Base-by-base conservation (phyloP, 2,329 filamentous ascomycete species). In the Dothistroma pini region DNA sequence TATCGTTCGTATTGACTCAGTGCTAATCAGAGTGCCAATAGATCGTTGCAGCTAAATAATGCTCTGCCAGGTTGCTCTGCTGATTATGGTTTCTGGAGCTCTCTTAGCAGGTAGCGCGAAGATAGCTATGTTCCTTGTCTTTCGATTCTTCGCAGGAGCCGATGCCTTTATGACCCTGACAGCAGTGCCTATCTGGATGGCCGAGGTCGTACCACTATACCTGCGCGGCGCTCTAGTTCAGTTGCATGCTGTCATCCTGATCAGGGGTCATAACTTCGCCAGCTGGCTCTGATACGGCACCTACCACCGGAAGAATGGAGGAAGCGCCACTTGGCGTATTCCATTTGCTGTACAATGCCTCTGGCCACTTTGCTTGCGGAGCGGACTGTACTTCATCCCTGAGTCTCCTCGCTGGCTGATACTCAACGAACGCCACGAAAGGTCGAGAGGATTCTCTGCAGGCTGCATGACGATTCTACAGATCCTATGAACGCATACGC, bases 181-280 rank as follows among this genome's bases (percentile, higher is more conserved):
- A 6, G 70, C 71, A 31, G 71, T 75, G 51, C 73, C 75, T 52
- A 69, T 75, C 62, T 71, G 68, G 67, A 73, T 76, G 70, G 68
- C 69, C 52, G 72, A 75, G 48, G 67, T 75, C 49, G 71, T 73
- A 0, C 74, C 74, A 4, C 66, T 68, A 4, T 63, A 70, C 19
- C 64, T 72, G 25, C 69, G 74, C 29, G 74, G 72, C 9, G 70
- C 69, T 25, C 66, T 76, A 1, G 72, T 76, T 31, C 70, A 74
- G 32, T 66, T 75, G 14, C 73, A 76, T 53, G 72, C 68, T 21
- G 68, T 73, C 14, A 51, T 61, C 0, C 50, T 69, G 14, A 58
- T 69, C 14, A 38, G 62, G 2, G 66, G 66, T 2, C 66, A 68
- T 47, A 62, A 56, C 10, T 44, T 58, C 19, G 59, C 62, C 31